These are phyloP conservation scores for Saccharomyces pastorianus DNA, from an alignment of 1,139 yeast species.

Conservation along the genomic window DNA sequence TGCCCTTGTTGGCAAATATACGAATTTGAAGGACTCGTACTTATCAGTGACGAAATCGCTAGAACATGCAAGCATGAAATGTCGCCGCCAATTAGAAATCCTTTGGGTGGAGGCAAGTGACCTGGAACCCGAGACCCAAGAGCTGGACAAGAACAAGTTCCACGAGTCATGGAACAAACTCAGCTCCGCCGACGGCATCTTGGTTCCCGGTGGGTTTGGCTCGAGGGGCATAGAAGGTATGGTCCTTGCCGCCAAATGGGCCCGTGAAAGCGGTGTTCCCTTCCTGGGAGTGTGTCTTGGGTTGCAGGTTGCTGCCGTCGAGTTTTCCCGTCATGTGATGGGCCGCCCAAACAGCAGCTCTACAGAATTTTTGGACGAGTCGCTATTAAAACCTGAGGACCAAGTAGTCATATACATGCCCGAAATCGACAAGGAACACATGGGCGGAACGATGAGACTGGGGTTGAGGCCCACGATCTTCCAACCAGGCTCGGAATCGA, in stretches of 20 bases:
- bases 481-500: constrained; percentile 61
- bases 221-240: constrained; percentile 96
- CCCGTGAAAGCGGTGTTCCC: constrained; percentile 89
- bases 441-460: constrained; percentile 98
- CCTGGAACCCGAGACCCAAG: constrained; percentile 66
- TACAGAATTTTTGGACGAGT: constrained; percentile 65
- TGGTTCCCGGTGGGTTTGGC: constrained; percentile 99
- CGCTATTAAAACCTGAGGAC: constrained; percentile 41
- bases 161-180: constrained; percentile 94
- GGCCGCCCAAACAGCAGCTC: constrained; percentile 68
- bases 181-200: constrained; percentile 91
- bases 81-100: constrained; percentile 74
- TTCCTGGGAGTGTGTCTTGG: constrained; percentile 97
- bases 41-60: constrained; percentile 89
- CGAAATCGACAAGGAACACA: constrained; percentile 86
- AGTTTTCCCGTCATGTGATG: constrained; percentile 75
- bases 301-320: constrained; percentile 93
- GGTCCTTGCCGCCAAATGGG: constrained; percentile 95
- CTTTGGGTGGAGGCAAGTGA: constrained; percentile 95
- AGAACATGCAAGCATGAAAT: constrained; percentile 90
- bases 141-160: constrained; percentile 60
- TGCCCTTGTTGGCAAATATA: constrained; percentile 95
- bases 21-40: constrained; percentile 89
- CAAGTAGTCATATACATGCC: constrained; percentile 97
- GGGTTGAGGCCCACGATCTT: constrained; percentile 89